A percentile compares a stretch with the other conserved stretches of the same genome.
Conservation (phyloP, 495 filamentous ascomycete genomes). For the Talaromyces borbonicus region DNA sequence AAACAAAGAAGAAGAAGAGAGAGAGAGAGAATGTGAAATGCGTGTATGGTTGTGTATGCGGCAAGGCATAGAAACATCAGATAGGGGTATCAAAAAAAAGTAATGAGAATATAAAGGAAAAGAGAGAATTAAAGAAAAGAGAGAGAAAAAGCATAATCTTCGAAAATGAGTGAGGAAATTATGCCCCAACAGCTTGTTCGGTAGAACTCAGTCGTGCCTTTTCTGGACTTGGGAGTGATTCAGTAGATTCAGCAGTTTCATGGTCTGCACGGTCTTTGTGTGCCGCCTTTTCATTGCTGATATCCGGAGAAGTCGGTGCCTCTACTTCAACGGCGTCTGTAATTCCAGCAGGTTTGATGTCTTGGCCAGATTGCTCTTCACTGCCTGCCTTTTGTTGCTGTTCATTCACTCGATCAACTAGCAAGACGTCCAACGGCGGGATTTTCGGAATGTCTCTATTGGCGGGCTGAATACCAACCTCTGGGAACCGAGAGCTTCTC, state of each 20-base stretch:
- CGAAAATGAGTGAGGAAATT: neutral
- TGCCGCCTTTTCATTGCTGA: neutral
- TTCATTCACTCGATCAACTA: too few relatives aligned
- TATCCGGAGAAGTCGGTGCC: neutral
- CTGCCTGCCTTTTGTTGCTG: neutral
- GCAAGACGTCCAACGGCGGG: neutral
- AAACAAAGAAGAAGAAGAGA: neutral
- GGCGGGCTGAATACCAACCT: constrained; percentile 14
- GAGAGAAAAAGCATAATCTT: neutral
- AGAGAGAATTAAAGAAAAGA: constrained; percentile 6
- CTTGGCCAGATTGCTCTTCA: neutral
- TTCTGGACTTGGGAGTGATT: constrained; percentile 17
- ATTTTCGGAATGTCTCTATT: constrained; percentile 6
- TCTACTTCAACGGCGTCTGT: neutral
- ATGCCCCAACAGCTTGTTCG: constrained; percentile 24
- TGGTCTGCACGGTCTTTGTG: neutral
- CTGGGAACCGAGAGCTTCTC: constrained; percentile 20
- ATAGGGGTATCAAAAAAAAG: constrained; percentile 4
- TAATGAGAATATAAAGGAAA: constrained; percentile 2
- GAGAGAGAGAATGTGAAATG: neutral
- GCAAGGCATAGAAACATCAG: neutral
- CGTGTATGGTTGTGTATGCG: neutral
- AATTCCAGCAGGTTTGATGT: neutral
- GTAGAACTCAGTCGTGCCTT: constrained; percentile 12
- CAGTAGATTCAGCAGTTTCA: constrained; percentile 3